Evolutionary conservation across 495 filamentous ascomycete genomes (phyloP), one percentile per base, ranked within the genome.

Genomic region (Tuber aestivum): DNA sequence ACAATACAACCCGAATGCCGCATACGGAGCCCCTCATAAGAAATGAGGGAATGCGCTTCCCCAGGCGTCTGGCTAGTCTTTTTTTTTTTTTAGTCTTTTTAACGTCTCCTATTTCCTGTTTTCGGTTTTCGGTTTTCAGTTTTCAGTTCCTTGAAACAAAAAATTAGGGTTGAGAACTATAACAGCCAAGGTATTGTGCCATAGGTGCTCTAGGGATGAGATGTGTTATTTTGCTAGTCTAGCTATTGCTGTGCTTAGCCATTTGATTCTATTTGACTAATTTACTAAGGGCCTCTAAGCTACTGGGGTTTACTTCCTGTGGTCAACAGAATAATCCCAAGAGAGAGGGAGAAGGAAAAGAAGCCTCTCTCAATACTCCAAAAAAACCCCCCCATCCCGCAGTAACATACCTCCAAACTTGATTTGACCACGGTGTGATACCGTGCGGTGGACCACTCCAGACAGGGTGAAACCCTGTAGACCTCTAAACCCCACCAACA

Each of bases 1-100:
- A 8, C 37, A 70, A 45, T 81, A 81, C 56, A 81, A 80, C 18
- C 79, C 79, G 1, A 79, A 72, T 27, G 4, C 42, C 21, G 72
- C 70, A 40, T 79, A 79, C 44, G 45, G 65, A 42, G 45, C 37
- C 16, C 50, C 41, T 18, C 56, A 32, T 18, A 65, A 65, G 56
- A 65, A 65, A 35, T 65, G 18, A 35, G 56, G 27, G 56, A 65
- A 65, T 65, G 32, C 4, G 27, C 32, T 65, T 35, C 27, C 56
- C 50, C 56, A 7, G 27, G 35, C 56, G 35, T 16, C 27, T 12
- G 4, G 56, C 42, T 35, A 14, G 6, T 50, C 9, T 65, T 16
- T 65, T 65, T 65, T 65, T 16, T 72, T 71, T 45, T 16, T 71
- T 71, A n/a, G n/a, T n/a, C 23, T 12, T 71, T 3, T 9, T n/a